These are phyloP conservation scores for Chenopodium album DNA, from an alignment of 148 eudicot species.

Conservation along the genomic window DNA sequence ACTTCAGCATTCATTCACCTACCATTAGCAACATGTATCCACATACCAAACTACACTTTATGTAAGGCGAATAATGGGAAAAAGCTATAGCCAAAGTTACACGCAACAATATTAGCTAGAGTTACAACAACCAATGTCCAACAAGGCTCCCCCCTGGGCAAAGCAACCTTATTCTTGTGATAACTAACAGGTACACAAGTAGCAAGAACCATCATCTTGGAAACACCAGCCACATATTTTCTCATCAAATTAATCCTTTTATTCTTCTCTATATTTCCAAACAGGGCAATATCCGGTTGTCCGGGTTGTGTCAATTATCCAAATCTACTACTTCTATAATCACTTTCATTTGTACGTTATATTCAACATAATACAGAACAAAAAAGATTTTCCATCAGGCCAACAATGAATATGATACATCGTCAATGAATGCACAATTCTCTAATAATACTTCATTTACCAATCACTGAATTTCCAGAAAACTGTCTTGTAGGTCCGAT, in stretches of 20 bases:
- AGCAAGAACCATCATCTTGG: not conserved
- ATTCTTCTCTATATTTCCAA: not conserved
- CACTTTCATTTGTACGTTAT: not conserved
- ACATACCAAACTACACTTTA: too few species aligned
- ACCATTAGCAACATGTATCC: too few species aligned
- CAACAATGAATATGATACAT: not conserved
- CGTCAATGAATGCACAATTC: not conserved
- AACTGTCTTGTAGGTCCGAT: not conserved
- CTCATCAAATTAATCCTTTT: not conserved
- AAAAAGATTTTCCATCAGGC: not conserved
- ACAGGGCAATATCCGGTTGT: not conserved
- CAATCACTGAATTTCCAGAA: not conserved
- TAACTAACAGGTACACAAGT: too few species aligned
- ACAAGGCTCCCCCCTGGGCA: too few species aligned
- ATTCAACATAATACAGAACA: not conserved
- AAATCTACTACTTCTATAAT: not conserved
- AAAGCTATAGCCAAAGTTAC: too few species aligned
- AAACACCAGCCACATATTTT: not conserved
- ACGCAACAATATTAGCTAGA: too few species aligned
- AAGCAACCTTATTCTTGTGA: too few species aligned
- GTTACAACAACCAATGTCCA: too few species aligned
- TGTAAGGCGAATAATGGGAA: too few species aligned
- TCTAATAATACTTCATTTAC: not conserved
- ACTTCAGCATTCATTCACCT: too few species aligned
- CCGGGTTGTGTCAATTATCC: not conserved